Base-by-base conservation (phyloP, 2,329 filamentous ascomycete genomes). In the Kalmusia sp. region DNA sequence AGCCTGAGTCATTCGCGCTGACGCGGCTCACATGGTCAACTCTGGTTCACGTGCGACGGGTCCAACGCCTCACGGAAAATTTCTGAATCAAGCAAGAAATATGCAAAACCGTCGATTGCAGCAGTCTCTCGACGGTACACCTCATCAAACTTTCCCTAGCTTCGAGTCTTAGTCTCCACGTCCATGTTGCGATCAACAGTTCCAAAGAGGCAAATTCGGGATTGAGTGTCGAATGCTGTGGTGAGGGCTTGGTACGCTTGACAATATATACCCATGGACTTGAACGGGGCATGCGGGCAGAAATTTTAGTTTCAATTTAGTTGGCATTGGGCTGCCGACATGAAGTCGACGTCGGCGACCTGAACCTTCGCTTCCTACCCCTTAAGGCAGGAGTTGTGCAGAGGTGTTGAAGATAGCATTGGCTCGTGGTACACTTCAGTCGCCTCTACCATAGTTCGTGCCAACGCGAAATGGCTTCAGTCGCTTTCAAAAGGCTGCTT, bases 21-120 rank as follows among this genome's bases (percentile, higher is more conserved):
- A 46, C 43, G 43, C 43, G 43, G 30, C 43, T 46, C 43, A 3
- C 30, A 15, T 33, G 3, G 19, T n/a, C 30, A 46, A 46, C 43
- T 34, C n/a, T 35, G 43, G 43, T 46, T 17, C 43, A 46, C 19
- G 21, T 21, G 14, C 25, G 30, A 21, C 43, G 21, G 2, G 6
- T 45, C 11, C 15, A 33, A 21, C 28, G 21, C 21, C 19, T 44
- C 12, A 46, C 19, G 14, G 9, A 46, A n/a, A 15, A 22, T 35
- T 27, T 17, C 17, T 22, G 21, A 11, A 46, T 34, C 8, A 7
- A 25, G 30, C 14, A 25, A 46, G 27, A 7, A 33, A 12, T 19
- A 21, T 3, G 24, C 30, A 45, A 15, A 27, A 38, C 25, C 34
- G 34, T 51, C 17, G 41, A 46, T 51, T 39, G 25, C 34, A 33